These are phyloP conservation scores for Podospora australis DNA, from an alignment of 495 filamentous ascomycete species.

Conservation along the genomic window DNA sequence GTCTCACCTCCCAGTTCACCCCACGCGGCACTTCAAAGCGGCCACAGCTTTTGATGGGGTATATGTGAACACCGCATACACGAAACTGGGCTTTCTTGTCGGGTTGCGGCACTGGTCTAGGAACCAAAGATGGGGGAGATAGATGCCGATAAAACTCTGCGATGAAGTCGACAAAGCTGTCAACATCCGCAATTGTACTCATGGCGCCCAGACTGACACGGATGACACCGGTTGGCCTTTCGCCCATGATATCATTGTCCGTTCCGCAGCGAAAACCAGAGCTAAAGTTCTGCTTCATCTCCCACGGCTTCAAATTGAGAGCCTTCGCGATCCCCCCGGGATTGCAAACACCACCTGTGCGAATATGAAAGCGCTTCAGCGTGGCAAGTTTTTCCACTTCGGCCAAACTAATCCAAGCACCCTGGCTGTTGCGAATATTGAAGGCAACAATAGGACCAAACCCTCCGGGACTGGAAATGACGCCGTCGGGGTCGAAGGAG, in stretches of 20 bases:
- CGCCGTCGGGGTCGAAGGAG: conserved; percentile 30
- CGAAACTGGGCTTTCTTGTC: conserved; percentile 22
- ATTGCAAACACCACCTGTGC: conserved; percentile 86
- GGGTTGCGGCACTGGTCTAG: background rate
- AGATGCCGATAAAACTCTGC: conserved; percentile 69
- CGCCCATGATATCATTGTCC: conserved; percentile 72
- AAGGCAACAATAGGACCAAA: conserved; percentile 77
- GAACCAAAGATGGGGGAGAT: conserved; percentile 5
- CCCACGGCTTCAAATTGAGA: conserved; percentile 64
- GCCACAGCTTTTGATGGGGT: conserved; percentile 86
- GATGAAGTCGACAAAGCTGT: conserved; percentile 62
- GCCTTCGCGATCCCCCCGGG: conserved; percentile 72
- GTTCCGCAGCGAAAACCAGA: conserved; percentile 73
- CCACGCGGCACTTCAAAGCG: conserved; percentile 63
- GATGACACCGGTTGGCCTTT: conserved; percentile 83
- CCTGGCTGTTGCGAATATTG: conserved; percentile 62
- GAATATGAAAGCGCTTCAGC: conserved; percentile 70
- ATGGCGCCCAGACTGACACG: conserved; percentile 81
- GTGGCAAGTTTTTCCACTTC: conserved; percentile 81
- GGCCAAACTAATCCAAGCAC: conserved; percentile 69
- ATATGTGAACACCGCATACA: conserved; percentile 59
- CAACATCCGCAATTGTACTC: conserved; percentile 72
- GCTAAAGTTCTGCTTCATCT: conserved; percentile 75
- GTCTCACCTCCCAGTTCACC: conserved; percentile 63
- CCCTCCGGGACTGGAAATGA: conserved; percentile 29